Conservation (phyloP, 108 stramenopile species). For the Fistulifera solaris region DNA sequence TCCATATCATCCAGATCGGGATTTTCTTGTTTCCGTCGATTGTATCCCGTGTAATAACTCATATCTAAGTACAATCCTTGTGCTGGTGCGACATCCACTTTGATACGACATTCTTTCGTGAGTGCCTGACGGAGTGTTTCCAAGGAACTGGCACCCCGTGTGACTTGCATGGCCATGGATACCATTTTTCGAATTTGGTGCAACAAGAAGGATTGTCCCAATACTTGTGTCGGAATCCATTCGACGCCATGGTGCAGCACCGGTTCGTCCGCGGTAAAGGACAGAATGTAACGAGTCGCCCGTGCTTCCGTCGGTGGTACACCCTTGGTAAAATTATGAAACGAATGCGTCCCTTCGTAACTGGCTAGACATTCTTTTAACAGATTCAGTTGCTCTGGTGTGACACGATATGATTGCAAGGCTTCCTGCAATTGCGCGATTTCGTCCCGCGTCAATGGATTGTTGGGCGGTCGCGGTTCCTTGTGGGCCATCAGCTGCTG, state of each 20-base stretch:
- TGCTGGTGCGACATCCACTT: conserved; percentile 61
- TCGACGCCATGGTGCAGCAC: conserved; percentile 54
- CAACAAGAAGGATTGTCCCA: conserved; percentile 94
- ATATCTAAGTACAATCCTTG: conserved; percentile 85
- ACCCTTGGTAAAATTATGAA: conserved; percentile 86
- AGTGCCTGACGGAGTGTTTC: conserved; percentile 44
- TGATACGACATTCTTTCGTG: conserved; percentile 27
- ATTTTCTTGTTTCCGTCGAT: conserved; percentile 47
- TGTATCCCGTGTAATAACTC: conserved; percentile 72
- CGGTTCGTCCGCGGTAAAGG: conserved; percentile 61
- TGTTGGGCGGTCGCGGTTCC: conserved; percentile 17
- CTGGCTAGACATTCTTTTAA: conserved; percentile 46
- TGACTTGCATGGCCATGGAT: conserved; percentile 66
- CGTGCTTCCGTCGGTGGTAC: conserved; percentile 48
- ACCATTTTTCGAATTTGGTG: conserved; percentile 99
- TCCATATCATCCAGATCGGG: conserved; percentile 34
- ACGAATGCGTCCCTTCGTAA: conserved; percentile 87
- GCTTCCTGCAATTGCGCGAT: conserved; percentile 20
- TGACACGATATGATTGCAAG: conserved; percentile 43
- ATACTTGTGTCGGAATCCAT: conserved; percentile 78
- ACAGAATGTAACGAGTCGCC: conserved; percentile 69
- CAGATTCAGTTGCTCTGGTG: conserved; percentile 34
- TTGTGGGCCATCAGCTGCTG: not conserved
- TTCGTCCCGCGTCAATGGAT: conserved; percentile 32
- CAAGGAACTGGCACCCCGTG: conserved; percentile 49